These are phyloP conservation scores for Picea abies DNA, from an alignment of 83 land plant species.

Conservation along the genomic window DNA sequence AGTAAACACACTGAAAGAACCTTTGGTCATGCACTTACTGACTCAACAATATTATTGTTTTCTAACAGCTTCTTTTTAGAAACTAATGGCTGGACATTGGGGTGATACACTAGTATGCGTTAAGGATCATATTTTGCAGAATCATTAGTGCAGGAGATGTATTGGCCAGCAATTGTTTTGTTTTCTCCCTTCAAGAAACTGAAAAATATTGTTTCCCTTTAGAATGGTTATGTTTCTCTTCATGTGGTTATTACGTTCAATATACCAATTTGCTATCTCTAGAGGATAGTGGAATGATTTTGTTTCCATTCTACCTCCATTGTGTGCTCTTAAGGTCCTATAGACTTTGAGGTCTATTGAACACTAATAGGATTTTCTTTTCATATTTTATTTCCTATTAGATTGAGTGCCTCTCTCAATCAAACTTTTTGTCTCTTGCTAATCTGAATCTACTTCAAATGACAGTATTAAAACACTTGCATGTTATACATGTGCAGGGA, in stretches of 20 bases:
- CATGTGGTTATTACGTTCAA: not conserved
- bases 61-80: not conserved
- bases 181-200: not conserved
- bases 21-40: not conserved
- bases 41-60: not conserved
- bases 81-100: not conserved
- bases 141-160: not conserved
- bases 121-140: not conserved
- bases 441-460: not conserved
- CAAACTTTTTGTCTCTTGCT: not conserved
- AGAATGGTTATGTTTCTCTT: not conserved
- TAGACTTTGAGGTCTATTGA: not conserved
- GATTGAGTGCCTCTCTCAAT: not conserved
- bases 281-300: not conserved
- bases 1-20: too few species aligned
- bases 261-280: not conserved
- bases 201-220: not conserved
- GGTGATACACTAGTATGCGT: not conserved
- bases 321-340: not conserved
- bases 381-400: not conserved
- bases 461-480: not conserved
- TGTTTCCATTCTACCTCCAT: not conserved
- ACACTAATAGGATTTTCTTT: not conserved
- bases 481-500: slow-evolving; percentile 21
- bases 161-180: not conserved